A percentile compares a stretch with the other conserved stretches of the same genome.
Evolutionary conservation across 768 basidiomycete genomes (phyloP).

Genomic region (Kwoniella sp.): DNA sequence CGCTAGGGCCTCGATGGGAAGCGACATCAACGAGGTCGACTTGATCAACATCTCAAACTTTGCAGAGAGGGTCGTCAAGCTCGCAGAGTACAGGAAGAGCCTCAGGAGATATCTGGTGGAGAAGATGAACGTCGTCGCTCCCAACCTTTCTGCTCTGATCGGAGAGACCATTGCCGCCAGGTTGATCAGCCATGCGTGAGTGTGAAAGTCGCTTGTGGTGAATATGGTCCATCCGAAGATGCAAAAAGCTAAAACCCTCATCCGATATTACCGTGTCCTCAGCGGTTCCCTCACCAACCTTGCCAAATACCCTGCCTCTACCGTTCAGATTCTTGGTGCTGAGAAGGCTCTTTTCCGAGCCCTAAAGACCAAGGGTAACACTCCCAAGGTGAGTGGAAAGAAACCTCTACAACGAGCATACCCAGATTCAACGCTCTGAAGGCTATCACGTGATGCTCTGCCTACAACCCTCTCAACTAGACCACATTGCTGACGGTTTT

Average conservation of each 20-base stretch:
- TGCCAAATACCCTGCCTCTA: constrained; percentile 97
- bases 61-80: constrained; percentile 82
- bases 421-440: neutral
- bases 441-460: no score
- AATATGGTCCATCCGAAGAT: neutral
- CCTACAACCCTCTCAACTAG: no score
- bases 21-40: constrained; percentile 85
- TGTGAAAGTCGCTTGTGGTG: neutral
- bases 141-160: constrained; percentile 83
- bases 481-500: no score
- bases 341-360: constrained; percentile 98
- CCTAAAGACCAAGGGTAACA: constrained; percentile 97
- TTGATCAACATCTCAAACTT: constrained; percentile 94
- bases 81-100: constrained; percentile 91
- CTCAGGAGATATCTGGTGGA: constrained; percentile 83
- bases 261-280: neutral
- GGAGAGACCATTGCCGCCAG: constrained; percentile 91
- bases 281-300: constrained; percentile 88
- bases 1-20: constrained; percentile 90
- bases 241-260: neutral
- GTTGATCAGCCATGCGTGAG: constrained; percentile 82
- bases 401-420: no score
- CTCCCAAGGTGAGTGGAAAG: constrained; percentile 72
- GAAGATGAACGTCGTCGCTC: constrained; percentile 98
- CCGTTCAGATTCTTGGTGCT: constrained; percentile 95